Evolutionary conservation across 129 eudicot genomes (phyloP).

Genomic region (Chrysanthemum seticuspe): DNA sequence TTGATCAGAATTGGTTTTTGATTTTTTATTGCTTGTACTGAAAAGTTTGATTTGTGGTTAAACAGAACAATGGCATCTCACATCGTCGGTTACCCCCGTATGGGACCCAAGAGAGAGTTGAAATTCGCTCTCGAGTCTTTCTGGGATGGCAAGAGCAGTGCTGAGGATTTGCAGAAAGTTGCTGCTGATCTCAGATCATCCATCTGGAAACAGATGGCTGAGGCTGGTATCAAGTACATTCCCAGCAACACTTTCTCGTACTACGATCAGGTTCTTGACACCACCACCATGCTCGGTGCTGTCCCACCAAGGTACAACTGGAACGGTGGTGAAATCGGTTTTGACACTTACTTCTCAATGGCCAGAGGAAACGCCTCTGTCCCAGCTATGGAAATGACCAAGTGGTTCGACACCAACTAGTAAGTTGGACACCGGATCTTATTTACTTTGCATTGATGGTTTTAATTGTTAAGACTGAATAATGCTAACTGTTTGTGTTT

Average conservation of each 20-base stretch:
- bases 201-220: conserved; percentile 97
- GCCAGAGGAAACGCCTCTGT: conserved; percentile 99
- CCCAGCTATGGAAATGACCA: conserved; percentile 99
- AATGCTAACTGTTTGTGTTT: neutral
- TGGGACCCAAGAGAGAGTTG: conserved; percentile 99
- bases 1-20: too few species aligned
- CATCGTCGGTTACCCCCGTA: conserved; percentile 97
- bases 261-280: conserved; percentile 95
- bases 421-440: conserved; percentile 42
- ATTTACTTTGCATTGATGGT: too few species aligned
- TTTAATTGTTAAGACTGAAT: too few species aligned
- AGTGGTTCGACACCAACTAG: conserved; percentile 99
- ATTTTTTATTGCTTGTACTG: too few species aligned
- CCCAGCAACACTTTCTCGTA: conserved; percentile 98
- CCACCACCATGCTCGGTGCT: conserved; percentile 96
- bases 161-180: conserved; percentile 88
- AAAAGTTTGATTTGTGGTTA: conserved; percentile 15
- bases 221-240: conserved; percentile 86
- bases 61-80: conserved; percentile 91
- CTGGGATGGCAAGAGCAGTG: conserved; percentile 98
- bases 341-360: conserved; percentile 95
- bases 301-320: conserved; percentile 90
- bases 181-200: conserved; percentile 89
- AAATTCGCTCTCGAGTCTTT: conserved; percentile 96
- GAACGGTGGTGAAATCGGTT: conserved; percentile 94